Base-by-base conservation (phyloP, 202 grass and related monocot species). In the Alloteropsis angusta region DNA sequence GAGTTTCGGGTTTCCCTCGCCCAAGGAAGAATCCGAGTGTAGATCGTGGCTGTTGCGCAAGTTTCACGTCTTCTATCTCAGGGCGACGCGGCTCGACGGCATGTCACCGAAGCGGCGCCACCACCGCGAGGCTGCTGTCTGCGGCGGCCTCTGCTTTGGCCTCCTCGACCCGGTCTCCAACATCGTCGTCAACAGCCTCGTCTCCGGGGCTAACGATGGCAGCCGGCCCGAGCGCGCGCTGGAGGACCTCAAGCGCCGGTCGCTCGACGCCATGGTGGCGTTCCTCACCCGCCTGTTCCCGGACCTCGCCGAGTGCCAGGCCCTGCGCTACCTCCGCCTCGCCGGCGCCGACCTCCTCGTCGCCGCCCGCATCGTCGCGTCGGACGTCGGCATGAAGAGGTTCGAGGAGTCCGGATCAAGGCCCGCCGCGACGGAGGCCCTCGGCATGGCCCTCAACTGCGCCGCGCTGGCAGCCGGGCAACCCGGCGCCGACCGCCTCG, bases 211-310 rank as follows among this genome's bases (percentile, higher is more conserved):
- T n/a, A n/a, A n/a, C n/a, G 44, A 15, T 12, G 1, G 12, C 44
- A 46, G 12, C 0, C 44, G 2, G 28, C 2, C 2, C 9, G 41
- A 43, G 41, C 9, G 9, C 8, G 9, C 12, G 41, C 9, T 12
- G 2, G 16, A 39, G 17, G 2, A 30, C 28, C 28, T 41, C 18
- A n/a, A 13, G 46, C 22, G 9, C 7, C 64, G 37, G 23, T 80
- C 65, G 7, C 65, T 72, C 0, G 54, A 49, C 28, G 32, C n/a
- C 54, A 18, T 81, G 42, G 5, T 62, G 17, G 9, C 55, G 19
- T 81, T 81, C 67, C 79, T 81, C n/a, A 62, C 14, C 55, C 35
- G 28, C 67, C 15, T 72, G 26, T 81, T 81, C 67, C 78, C 28
- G 0, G 34, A 60, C 53, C 78, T 80, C 18, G 39, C 2, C 3